A percentile compares a stretch with the other conserved stretches of the same genome.
Evolutionary conservation across 257 asterid species (phyloP).

Genomic region (Phtheirospermum japonicum): DNA sequence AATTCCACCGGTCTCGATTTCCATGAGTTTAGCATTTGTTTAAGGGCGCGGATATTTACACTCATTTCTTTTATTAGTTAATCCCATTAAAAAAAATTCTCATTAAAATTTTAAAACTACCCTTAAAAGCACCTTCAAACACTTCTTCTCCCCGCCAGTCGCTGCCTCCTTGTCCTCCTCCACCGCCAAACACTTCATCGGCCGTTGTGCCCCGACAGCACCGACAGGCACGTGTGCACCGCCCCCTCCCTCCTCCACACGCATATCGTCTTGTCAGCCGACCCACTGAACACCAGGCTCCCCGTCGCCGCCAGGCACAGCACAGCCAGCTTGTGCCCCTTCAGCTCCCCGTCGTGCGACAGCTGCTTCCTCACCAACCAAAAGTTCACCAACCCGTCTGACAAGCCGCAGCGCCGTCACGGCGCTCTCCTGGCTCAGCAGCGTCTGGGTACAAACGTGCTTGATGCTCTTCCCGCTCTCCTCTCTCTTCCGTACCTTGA

Average conservation of each 20-base stretch:
- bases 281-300: conserved; percentile 6
- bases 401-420: conserved; percentile 2
- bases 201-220: conserved; percentile 8
- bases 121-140: no score
- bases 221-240: conserved; percentile 9
- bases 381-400: conserved; percentile 7
- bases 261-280: conserved; percentile 12
- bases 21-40: no score
- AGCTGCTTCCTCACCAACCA: background rate
- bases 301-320: conserved; percentile 13
- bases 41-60: no score
- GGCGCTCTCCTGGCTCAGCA: conserved; percentile 1
- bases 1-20: no score
- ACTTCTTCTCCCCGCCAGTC: background rate
- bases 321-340: conserved; percentile 16
- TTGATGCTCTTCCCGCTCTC: background rate
- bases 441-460: background rate
- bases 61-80: no score
- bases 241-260: conserved; percentile 17
- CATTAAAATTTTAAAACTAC: no score
- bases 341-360: background rate
- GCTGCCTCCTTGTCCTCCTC: background rate
- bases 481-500: conserved; percentile 2
- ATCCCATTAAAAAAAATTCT: no score
- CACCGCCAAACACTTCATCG: conserved; percentile 15